Conservation (phyloP, 2,329 filamentous ascomycete genomes). For the Stachybotrys echinatus region DNA sequence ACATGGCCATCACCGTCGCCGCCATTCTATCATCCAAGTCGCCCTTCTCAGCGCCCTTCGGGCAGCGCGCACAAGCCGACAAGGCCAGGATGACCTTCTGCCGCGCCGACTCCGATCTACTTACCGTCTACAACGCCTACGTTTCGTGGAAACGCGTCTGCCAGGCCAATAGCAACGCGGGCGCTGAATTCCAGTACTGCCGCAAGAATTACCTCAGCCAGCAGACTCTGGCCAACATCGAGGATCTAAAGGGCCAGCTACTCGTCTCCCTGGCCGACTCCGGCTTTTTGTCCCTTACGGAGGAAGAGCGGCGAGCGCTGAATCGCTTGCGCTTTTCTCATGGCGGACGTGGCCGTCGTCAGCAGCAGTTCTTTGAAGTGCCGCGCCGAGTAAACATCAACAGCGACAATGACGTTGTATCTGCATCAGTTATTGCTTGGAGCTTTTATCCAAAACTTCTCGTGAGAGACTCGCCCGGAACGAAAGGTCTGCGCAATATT, state of each 20-base stretch:
- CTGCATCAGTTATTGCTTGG: conserved; percentile 81
- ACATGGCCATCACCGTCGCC: conserved; percentile 86
- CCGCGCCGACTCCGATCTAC: conserved; percentile 81
- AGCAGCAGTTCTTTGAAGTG: conserved; percentile 75
- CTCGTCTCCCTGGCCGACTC: conserved; percentile 81
- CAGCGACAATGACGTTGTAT: conserved; percentile 73
- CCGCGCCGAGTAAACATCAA: conserved; percentile 70
- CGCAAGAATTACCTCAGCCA: conserved; percentile 88
- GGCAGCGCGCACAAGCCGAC: conserved; percentile 76
- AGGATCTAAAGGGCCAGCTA: conserved; percentile 91
- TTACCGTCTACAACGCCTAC: conserved; percentile 94
- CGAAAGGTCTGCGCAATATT: conserved; percentile 83
- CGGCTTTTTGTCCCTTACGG: conserved; percentile 70
- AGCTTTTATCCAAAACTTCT: conserved; percentile 95
- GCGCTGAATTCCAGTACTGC: conserved; percentile 84
- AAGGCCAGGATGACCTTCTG: conserved; percentile 73
- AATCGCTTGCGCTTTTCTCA: conserved; percentile 61
- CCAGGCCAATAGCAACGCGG: conserved; percentile 52
- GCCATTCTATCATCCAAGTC: conserved; percentile 93
- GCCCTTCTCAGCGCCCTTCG: conserved; percentile 83
- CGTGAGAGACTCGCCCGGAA: conserved; percentile 61
- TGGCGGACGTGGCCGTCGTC: conserved; percentile 46
- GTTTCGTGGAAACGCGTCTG: conserved; percentile 81
- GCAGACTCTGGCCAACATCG: conserved; percentile 87
- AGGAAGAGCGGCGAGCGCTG: conserved; percentile 65